Conservation (phyloP, 331 rosid species). For the Acacia concinna region DNA sequence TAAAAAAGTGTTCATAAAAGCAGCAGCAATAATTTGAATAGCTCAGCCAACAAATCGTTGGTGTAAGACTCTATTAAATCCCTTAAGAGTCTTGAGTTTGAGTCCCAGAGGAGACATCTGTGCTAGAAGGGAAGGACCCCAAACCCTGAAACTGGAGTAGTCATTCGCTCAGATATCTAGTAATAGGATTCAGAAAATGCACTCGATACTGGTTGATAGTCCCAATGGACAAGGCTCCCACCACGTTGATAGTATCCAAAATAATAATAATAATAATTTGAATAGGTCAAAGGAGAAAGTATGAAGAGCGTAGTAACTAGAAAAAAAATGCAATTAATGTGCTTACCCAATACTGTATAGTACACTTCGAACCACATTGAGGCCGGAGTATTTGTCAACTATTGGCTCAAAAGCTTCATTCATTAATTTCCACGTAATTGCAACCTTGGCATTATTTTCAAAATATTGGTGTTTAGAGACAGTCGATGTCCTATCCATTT, state of each 20-base stretch:
- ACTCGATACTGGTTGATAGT: too few relatives aligned
- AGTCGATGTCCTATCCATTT: not conserved
- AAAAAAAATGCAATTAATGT: not conserved
- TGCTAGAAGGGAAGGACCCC: too few relatives aligned
- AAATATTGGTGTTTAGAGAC: not conserved
- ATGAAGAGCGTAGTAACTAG: not conserved
- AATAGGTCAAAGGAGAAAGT: not conserved
- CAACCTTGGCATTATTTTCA: constrained; percentile 39
- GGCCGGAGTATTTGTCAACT: constrained; percentile 28
- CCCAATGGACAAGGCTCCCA: too few relatives aligned
- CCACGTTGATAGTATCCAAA: too few relatives aligned
- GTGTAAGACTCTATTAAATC: too few relatives aligned
- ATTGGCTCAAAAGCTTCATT: constrained; percentile 27
- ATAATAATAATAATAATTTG: not conserved
- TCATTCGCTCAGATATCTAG: too few relatives aligned
- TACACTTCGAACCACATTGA: constrained; percentile 30
- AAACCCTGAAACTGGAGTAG: too few relatives aligned
- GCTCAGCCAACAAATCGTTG: not conserved
- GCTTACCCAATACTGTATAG: constrained; percentile 38
- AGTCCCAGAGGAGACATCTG: too few relatives aligned
- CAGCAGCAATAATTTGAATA: not conserved
- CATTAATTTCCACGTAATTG: constrained; percentile 32
- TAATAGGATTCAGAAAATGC: too few relatives aligned
- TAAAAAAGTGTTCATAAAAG: not conserved
- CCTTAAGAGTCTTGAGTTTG: too few relatives aligned